Evolutionary conservation across 179 eudicot genomes (phyloP), one percentile per base, ranked within the genome.

Genomic region (Nepenthes alata): DNA sequence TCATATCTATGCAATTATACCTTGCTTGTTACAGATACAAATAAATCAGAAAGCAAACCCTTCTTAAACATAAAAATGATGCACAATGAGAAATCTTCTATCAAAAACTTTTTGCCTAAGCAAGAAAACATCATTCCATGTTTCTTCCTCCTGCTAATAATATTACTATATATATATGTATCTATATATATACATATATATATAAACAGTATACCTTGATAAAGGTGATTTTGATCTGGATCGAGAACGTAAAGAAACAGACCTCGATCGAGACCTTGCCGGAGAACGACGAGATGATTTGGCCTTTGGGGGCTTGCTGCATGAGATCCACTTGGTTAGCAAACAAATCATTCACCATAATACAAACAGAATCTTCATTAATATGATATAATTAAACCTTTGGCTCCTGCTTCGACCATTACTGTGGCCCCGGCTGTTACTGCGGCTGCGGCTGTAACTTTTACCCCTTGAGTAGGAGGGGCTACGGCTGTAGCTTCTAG

Each of bases 341-440:
- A 51, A 8, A 44, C n/a, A 55, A 35, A 12, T 53, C 11, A 37
- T 35, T 35, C 47, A n/a, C 25, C 0, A 25, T 13, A 13, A 15
- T 9, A 63, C 35, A 54, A 53, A 59, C 16, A 55, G n/a, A 14
- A 58, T 50, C 11, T 60, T 5, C 11, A 37, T 35, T 25, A 34
- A 52, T 34, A 15, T 7, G 14, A 34, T 57, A 58, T n/a, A 16
- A 62, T 47, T 47, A 35, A 61, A 91, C 98, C 98, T 86, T 70
- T 71, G 76, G 76, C 94, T 85, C 73, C 80, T 80, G 77, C 94
- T 84, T 64, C 86, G 70, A 58, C 87, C 80, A 35, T 59, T 12
- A 67, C 91, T 75, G 47, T 73, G 76, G 61, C 76, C 70, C 61
- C 72, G 79, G 50, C 77, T 62, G 4, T 70, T 67, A 59, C 77